These are phyloP conservation scores for Coniella vitis DNA, from an alignment of 2,329 filamentous ascomycete species.

Conservation along the genomic window DNA sequence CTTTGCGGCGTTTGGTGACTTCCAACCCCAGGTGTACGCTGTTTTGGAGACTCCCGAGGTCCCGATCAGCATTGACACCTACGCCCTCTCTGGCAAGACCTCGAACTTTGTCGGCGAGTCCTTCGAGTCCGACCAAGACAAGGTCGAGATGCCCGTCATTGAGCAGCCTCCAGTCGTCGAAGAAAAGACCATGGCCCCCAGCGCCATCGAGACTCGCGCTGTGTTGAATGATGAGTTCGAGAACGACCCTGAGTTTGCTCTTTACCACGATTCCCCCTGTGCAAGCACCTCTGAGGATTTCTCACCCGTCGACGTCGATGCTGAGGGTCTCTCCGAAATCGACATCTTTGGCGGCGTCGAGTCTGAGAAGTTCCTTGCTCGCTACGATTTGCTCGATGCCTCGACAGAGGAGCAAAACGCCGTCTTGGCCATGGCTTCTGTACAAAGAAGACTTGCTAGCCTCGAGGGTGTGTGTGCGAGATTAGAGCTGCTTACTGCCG, in stretches of 20 bases:
- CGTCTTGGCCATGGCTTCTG: conserved; percentile 39
- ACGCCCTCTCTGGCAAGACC: conserved; percentile 64
- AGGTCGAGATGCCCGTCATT: conserved; percentile 49
- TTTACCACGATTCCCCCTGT: conserved; percentile 44
- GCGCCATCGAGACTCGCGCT: conserved; percentile 22
- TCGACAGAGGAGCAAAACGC: conserved; percentile 41
- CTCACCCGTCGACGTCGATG: conserved; percentile 33
- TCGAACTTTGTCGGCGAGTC: conserved; percentile 44
- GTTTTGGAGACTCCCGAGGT: conserved; percentile 65
- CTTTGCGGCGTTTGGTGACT: conserved; percentile 61
- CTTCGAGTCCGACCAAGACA: conserved; percentile 41
- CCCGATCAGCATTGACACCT: conserved; percentile 45
- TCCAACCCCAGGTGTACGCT: conserved; percentile 67
- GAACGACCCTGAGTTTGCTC: conserved; percentile 53
- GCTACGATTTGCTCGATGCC: conserved; percentile 58
- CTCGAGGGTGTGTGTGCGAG: conserved; percentile 30
- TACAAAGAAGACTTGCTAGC: conserved; percentile 41
- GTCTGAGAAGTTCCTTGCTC: conserved; percentile 56
- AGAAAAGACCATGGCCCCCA: conserved; percentile 23
- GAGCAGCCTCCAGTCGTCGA: conserved; percentile 35
- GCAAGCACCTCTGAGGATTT: conserved; percentile 18
- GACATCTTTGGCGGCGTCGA: conserved; percentile 48
- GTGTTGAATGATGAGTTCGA: conserved; percentile 51
- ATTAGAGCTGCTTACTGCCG: conserved; percentile 29
- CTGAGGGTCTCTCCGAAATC: conserved; percentile 32